Conservation (phyloP, 139 green algal species). For the Chlamydomonas eustigma region DNA sequence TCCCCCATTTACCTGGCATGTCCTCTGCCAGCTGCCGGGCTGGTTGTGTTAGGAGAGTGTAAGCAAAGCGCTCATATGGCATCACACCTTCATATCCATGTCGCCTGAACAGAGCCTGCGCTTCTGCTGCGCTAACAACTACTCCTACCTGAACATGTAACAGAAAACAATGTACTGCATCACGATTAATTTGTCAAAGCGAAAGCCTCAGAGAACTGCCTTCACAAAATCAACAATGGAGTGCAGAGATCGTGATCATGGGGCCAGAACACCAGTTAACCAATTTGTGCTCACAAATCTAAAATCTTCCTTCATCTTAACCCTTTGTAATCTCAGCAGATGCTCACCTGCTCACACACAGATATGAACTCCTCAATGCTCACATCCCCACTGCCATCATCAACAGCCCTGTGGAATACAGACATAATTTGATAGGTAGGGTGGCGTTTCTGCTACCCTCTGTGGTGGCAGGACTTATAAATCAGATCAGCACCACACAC, state of each 20-base stretch:
- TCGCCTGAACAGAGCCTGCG: neutral
- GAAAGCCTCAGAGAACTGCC: conserved; percentile 41
- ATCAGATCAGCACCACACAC: too few relatives aligned
- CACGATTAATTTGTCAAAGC: conserved; percentile 36
- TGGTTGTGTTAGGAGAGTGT: conserved; percentile 49
- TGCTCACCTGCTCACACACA: conserved; percentile 30
- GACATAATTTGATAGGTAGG: too few relatives aligned
- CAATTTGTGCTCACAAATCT: too few relatives aligned
- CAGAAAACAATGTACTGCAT: too few relatives aligned
- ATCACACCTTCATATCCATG: conserved; percentile 26
- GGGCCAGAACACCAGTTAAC: too few relatives aligned
- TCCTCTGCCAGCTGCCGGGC: conserved; percentile 47
- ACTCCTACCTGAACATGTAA: neutral
- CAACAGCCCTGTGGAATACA: conserved; percentile 37
- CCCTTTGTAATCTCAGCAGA: too few relatives aligned
- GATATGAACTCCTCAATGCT: conserved; percentile 37
- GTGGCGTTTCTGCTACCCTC: too few relatives aligned
- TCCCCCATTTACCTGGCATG: conserved; percentile 43
- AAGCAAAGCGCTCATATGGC: conserved; percentile 48
- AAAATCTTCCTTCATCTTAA: too few relatives aligned
- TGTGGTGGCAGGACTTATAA: too few relatives aligned
- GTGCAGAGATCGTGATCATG: too few relatives aligned
- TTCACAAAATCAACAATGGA: too few relatives aligned
- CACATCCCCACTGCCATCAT: conserved; percentile 54
- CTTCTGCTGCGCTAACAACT: neutral